Evolutionary conservation across 1,284 basidiomycete species (phyloP).

Genomic region (Apiotrichum sp.): DNA sequence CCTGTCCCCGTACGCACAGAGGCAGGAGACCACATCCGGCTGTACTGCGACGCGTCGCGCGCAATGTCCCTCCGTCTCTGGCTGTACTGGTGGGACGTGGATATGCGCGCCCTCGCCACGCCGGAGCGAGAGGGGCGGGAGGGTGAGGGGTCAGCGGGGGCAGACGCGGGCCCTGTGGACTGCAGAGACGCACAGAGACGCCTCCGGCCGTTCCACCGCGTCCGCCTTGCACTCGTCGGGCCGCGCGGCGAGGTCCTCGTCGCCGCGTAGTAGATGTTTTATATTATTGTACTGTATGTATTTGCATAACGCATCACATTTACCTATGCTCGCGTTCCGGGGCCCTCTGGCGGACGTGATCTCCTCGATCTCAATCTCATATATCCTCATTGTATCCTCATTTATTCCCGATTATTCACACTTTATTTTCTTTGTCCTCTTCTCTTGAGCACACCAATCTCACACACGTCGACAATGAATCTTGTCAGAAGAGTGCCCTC

Average conservation of each 20-base stretch:
- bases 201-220: conserved; percentile 21
- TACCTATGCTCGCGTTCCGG: too few relatives aligned
- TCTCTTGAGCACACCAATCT: too few relatives aligned
- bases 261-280: conserved; percentile 15
- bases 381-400: too few relatives aligned
- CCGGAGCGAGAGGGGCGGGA: background rate
- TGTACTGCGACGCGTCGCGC: conserved; percentile 31
- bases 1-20: conserved; percentile 19
- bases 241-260: conserved; percentile 33
- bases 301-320: too few relatives aligned
- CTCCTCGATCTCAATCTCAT: too few relatives aligned
- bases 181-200: background rate
- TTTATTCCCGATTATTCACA: too few relatives aligned
- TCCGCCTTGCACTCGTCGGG: conserved; percentile 29
- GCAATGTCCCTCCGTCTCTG: conserved; percentile 33
- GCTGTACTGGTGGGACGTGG: conserved; percentile 17
- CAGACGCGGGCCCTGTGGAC: background rate
- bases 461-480: too few relatives aligned
- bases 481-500: too few relatives aligned
- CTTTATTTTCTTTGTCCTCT: too few relatives aligned
- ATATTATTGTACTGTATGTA: too few relatives aligned
- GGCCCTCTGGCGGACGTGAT: too few relatives aligned
- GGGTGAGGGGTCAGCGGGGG: background rate
- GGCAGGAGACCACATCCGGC: conserved; percentile 35
- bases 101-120: background rate